Percentiles rank a stretch among this genome's conserved stretches.
Conservation (phyloP, 495 filamentous ascomycete species). For the Neohortaea acidophila region DNA sequence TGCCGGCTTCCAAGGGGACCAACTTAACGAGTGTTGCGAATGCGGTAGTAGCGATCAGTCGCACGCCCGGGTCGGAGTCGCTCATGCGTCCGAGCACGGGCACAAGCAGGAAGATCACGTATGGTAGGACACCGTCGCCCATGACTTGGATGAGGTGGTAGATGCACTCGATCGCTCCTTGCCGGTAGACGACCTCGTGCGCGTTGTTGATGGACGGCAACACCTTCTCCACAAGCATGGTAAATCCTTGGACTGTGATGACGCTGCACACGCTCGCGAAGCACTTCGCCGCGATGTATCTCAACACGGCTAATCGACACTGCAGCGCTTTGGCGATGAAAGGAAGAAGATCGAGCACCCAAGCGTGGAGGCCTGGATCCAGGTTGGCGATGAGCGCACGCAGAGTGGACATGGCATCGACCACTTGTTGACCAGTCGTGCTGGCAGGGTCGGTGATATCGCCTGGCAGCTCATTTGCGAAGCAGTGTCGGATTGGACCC, state of each 20-base stretch:
- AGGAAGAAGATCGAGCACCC: constrained; percentile 72
- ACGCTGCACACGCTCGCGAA: constrained; percentile 95
- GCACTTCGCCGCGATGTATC: constrained; percentile 94
- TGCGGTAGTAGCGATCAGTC: constrained; percentile 86
- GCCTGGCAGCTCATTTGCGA: constrained; percentile 52
- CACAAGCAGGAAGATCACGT: constrained; percentile 98
- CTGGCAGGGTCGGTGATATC: constrained; percentile 52
- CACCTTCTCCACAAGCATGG: constrained; percentile 82
- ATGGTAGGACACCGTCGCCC: constrained; percentile 89
- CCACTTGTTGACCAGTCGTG: constrained; percentile 71
- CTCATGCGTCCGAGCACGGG: constrained; percentile 98
- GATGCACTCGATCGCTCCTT: constrained; percentile 85
- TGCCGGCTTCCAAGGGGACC: constrained; percentile 96
- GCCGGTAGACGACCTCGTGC: constrained; percentile 67
- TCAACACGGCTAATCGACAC: constrained; percentile 73
- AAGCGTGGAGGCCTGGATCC: constrained; percentile 52
- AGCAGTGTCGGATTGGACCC: constrained; percentile 55
- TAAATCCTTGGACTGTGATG: constrained; percentile 87
- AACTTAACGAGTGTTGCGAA: constrained; percentile 95
- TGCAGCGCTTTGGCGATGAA: constrained; percentile 72
- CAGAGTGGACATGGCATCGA: constrained; percentile 85
- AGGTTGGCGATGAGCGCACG: constrained; percentile 79
- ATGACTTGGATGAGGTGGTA: constrained; percentile 95
- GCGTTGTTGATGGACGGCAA: constrained; percentile 80
- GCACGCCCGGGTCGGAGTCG: constrained; percentile 88